phyloP scores from a whole-genome alignment of 1,139 yeast species.

The Trichomonascaceae sp. region DNA sequence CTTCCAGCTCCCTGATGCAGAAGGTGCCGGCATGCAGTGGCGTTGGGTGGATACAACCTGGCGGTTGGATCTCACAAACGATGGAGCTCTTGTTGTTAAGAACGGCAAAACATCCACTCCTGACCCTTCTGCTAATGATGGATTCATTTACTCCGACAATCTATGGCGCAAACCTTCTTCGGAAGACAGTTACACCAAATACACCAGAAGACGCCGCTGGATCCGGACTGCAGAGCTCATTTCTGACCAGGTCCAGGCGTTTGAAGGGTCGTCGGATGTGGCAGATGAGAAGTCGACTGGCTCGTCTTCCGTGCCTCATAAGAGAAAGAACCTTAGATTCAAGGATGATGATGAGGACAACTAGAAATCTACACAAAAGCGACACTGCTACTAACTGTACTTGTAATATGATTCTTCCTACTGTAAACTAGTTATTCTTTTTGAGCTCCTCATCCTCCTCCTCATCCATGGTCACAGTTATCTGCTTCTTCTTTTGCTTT shows the following conservation, averaged over 20 bases:
- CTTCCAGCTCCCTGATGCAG: constrained; percentile 70
- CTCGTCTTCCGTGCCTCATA: constrained; percentile 1
- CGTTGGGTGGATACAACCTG: constrained; percentile 90
- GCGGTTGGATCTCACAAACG: constrained; percentile 81
- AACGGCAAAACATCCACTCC: constrained; percentile 47
- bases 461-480: constrained; percentile 8
- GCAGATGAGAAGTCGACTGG: not conserved
- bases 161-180: constrained; percentile 89
- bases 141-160: constrained; percentile 78
- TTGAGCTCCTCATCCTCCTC: constrained; percentile 4
- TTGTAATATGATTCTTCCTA: no score
- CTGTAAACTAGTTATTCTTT: no score
- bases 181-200: constrained; percentile 79
- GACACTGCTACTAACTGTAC: no score
- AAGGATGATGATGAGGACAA: constrained; percentile 2
- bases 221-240: constrained; percentile 84
- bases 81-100: constrained; percentile 66
- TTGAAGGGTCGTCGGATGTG: constrained; percentile 1
- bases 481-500: constrained; percentile 9
- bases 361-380: no score
- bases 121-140: constrained; percentile 70
- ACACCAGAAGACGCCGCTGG: constrained; percentile 93
- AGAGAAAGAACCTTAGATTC: not conserved
- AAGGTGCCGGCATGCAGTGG: constrained; percentile 66
- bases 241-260: constrained; percentile 9